Base-by-base conservation (phyloP, 768 basidiomycete species). In the Kwoniella mangroviensis region DNA sequence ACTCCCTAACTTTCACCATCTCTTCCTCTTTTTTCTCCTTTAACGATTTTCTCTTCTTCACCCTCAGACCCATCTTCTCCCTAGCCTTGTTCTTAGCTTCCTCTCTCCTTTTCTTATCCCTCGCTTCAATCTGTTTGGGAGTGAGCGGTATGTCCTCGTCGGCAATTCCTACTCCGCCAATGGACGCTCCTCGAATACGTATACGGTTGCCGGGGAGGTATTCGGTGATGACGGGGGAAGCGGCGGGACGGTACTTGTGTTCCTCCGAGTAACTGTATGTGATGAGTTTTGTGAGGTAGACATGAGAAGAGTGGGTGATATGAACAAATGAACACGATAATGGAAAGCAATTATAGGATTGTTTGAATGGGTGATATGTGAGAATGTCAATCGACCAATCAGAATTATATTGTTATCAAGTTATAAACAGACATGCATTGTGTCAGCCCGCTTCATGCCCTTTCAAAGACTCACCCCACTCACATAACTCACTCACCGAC, bases 181-280 rank as follows among this genome's bases (percentile, higher is more conserved):
- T 87, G 12, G 82, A 82, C 1, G 90, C 92, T 0, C 93, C 93
- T n/a, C 92, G 84, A 49, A 94, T 75, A 10, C 89, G 86, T 9
- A 88, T 82, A 4, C 88, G 86, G 0, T 92, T 92, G 72, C 92
- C 91, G 72, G 88, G 88, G 70, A 94, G 83, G 21, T 84, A 86
- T 78, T 93, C 91, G 0, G 91, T 93, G 73, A 94, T 86, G 53
- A 94, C 85, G 12, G 93, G 92, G 69, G 91, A 92, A 6, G 92
- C 92, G 12, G 93, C 92, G 0, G 93, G 92, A 24, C 92, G 86
- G 79, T 87, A 93, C 82, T 90, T 92, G 85, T 87, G 88, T 76
- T 92, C 90, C 70, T 90, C 89, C 13, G 91, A 93, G 79, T 94
- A 94, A 71, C 93, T 94, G 66, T 15, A 26, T 17, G 49, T 26